A percentile compares a stretch with the other conserved stretches of the same genome.
These are phyloP conservation scores for Penicillium paxilli DNA, from an alignment of 495 filamentous ascomycete genomes.

Conservation along the genomic window DNA sequence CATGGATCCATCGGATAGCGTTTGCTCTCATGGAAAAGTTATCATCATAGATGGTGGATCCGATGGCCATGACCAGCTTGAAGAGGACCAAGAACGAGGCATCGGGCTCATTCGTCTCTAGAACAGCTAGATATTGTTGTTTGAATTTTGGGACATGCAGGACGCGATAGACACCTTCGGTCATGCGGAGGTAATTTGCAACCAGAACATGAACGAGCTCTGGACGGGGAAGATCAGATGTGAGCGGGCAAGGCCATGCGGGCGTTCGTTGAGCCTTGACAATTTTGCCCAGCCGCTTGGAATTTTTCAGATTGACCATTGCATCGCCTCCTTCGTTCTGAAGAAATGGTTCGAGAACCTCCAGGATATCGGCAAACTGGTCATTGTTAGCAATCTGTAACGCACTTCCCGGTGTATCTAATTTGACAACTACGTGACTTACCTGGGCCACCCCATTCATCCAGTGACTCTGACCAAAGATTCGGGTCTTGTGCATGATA, in stretches of 20 bases:
- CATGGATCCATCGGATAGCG: slow-evolving; percentile 50
- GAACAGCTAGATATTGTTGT: slow-evolving; percentile 29
- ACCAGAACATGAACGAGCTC: slow-evolving; percentile 39
- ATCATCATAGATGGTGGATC: slow-evolving; percentile 38
- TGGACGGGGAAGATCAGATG: slow-evolving; percentile 42
- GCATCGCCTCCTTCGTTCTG: slow-evolving; percentile 38
- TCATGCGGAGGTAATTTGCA: slow-evolving; percentile 40
- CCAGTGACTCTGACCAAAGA: slow-evolving; percentile 60
- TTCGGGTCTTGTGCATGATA: slow-evolving; percentile 52
- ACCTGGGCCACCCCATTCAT: slow-evolving; percentile 45
- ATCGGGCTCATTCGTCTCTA: slow-evolving; percentile 18
- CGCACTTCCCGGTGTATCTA: background rate
- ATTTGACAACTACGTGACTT: too few species aligned
- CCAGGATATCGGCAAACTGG: slow-evolving; percentile 42
- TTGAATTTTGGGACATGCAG: slow-evolving; percentile 60
- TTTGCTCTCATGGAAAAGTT: slow-evolving; percentile 33
- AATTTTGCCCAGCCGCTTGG: slow-evolving; percentile 45
- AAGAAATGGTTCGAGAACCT: slow-evolving; percentile 37
- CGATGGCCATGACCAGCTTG: slow-evolving; percentile 54
- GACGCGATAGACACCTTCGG: slow-evolving; percentile 53
- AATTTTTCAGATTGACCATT: slow-evolving; percentile 34
- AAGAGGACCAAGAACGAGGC: slow-evolving; percentile 41
- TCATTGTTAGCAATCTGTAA: background rate
- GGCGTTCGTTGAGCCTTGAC: slow-evolving; percentile 45
- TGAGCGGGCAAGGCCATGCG: slow-evolving; percentile 37